Evolutionary conservation across 805 yeast species (phyloP).

Genomic region (Yarrowia sp.): DNA sequence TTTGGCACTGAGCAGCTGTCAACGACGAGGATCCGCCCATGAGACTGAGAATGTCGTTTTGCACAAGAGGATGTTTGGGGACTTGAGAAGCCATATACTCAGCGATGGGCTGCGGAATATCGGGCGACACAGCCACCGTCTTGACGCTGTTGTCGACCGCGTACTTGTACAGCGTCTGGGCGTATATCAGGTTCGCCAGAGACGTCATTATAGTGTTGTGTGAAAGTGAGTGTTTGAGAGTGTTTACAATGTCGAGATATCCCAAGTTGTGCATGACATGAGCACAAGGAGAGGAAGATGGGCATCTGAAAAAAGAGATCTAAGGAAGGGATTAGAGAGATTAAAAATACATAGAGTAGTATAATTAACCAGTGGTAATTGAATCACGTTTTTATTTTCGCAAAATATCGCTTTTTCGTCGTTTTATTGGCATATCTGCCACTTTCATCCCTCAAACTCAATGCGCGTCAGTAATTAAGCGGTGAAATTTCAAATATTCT

Average conservation of each 20-base stretch:
- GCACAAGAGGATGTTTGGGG: slow-evolving; percentile 12
- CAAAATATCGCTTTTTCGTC: no score
- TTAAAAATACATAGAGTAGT: no score
- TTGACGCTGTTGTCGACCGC: slow-evolving; percentile 32
- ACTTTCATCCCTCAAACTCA: neutral
- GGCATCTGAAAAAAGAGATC: no score
- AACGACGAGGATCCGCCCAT: slow-evolving; percentile 1
- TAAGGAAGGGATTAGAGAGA: no score
- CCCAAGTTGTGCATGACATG: neutral
- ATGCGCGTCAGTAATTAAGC: slow-evolving; percentile 12
- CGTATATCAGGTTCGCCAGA: slow-evolving; percentile 27
- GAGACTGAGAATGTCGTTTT: neutral
- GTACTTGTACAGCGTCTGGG: slow-evolving; percentile 32
- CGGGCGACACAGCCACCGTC: slow-evolving; percentile 4
- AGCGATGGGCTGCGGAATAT: slow-evolving; percentile 13
- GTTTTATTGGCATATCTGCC: no score
- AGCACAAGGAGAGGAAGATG: no score
- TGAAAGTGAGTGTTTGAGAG: neutral
- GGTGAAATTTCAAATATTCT: neutral
- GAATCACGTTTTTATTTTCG: no score
- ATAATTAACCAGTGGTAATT: no score
- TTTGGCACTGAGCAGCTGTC: slow-evolving; percentile 5
- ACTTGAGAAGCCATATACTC: slow-evolving; percentile 24
- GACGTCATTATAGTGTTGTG: slow-evolving; percentile 16
- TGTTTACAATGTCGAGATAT: neutral